These are phyloP conservation scores for Cercospora citrullina DNA, from an alignment of 2,329 filamentous ascomycete genomes.

Conservation along the genomic window DNA sequence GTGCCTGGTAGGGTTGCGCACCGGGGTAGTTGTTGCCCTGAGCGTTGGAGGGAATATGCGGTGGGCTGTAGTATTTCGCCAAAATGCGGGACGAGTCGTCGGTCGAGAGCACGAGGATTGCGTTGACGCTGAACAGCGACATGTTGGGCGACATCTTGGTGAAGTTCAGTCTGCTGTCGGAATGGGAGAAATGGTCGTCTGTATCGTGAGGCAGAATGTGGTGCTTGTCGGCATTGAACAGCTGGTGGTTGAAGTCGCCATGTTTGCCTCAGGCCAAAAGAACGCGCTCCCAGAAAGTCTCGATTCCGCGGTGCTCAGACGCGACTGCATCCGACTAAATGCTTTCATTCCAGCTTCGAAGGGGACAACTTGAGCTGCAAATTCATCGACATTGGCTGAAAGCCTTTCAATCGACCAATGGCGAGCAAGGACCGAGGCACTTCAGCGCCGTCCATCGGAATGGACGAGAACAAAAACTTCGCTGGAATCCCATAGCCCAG, in stretches of 20 bases:
- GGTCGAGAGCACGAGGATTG: conserved; percentile 58
- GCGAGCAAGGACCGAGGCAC: neutral
- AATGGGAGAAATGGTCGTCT: neutral
- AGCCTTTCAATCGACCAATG: conserved; percentile 19
- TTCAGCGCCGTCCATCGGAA: neutral
- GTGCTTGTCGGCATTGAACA: conserved; percentile 12
- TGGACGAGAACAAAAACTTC: conserved; percentile 1
- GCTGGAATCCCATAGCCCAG: conserved; percentile 4
- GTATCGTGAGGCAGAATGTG: neutral
- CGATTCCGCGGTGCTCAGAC: neutral
- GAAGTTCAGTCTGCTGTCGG: neutral
- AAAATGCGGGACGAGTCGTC: conserved; percentile 92
- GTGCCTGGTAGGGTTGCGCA: conserved; percentile 77
- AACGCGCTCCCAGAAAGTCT: conserved; percentile 1
- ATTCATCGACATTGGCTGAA: conserved; percentile 30
- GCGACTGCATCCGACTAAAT: conserved; percentile 13
- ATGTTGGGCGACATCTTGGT: conserved; percentile 53
- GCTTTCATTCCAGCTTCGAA: conserved; percentile 22
- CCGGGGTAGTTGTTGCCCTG: conserved; percentile 60
- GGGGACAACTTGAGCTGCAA: conserved; percentile 29
- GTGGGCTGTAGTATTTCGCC: conserved; percentile 84
- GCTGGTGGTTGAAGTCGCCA: conserved; percentile 12
- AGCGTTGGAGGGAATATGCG: conserved; percentile 56
- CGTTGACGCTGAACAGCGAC: conserved; percentile 56
- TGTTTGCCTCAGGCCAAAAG: neutral